Conservation (phyloP, 2,329 filamentous ascomycete genomes). For the Eutypella sp. region DNA sequence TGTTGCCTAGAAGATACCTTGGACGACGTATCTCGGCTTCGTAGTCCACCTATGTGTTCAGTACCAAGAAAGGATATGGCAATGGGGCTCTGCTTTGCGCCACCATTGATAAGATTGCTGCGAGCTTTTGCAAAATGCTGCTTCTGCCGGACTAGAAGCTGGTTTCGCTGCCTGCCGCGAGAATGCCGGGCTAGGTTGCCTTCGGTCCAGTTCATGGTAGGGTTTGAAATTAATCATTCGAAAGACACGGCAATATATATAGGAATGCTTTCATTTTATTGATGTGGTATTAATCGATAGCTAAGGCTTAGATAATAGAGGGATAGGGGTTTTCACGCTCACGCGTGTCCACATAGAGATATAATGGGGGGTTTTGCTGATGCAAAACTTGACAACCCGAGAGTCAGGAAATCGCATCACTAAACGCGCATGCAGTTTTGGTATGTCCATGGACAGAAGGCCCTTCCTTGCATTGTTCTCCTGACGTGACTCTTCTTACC, state of each 20-base stretch:
- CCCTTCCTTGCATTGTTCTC: too few species aligned
- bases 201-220: constrained; percentile 46
- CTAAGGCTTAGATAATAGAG: not conserved
- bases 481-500: too few species aligned
- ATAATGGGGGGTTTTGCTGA: too few species aligned
- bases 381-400: too few species aligned
- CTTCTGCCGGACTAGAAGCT: constrained; percentile 35
- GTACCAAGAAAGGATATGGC: constrained; percentile 24
- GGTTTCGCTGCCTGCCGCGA: constrained; percentile 29
- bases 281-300: not conserved
- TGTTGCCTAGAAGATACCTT: constrained; percentile 6
- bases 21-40: constrained; percentile 1
- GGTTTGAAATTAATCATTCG: not conserved
- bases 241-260: not conserved
- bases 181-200: constrained; percentile 39
- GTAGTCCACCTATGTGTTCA: constrained; percentile 2
- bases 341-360: too few species aligned
- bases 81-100: constrained; percentile 26
- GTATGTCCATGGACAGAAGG: too few species aligned
- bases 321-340: not conserved
- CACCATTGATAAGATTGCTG: constrained; percentile 23
- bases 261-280: constrained; percentile 13
- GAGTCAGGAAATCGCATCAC: too few species aligned
- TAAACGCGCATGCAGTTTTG: not conserved
- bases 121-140: constrained; percentile 42